A percentile compares a stretch with the other conserved stretches of the same genome.
These are phyloP conservation scores for Stenocarpella maydis DNA, from an alignment of 2,329 filamentous ascomycete species.

Conservation along the genomic window DNA sequence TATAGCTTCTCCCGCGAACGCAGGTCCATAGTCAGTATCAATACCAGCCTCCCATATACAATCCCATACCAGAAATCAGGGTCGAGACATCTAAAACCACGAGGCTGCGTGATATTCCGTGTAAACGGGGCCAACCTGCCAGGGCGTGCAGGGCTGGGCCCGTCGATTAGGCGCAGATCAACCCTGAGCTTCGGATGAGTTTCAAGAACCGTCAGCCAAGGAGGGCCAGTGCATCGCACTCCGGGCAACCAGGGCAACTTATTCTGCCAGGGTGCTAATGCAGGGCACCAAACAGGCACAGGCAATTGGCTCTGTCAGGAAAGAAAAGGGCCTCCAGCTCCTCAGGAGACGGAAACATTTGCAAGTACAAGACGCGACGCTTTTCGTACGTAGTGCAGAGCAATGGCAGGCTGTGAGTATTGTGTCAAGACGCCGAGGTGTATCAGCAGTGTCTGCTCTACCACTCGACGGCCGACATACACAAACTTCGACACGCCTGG, in stretches of 20 bases:
- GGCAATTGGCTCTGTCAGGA: not conserved
- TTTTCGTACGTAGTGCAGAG: not conserved
- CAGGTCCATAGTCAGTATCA: not conserved
- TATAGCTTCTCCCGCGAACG: no score
- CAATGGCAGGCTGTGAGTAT: not conserved
- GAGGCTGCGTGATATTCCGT: not conserved
- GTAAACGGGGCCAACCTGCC: not conserved
- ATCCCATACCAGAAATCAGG: not conserved
- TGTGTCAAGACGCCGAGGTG: not conserved
- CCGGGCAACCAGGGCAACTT: not conserved
- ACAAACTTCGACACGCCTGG: not conserved
- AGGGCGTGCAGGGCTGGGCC: constrained; percentile 6
- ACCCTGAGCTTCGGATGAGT: constrained; percentile 22
- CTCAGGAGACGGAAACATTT: not conserved
- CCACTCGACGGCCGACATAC: not conserved
- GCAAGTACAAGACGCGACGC: not conserved
- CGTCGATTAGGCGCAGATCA: constrained; percentile 3
- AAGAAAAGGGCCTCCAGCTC: not conserved
- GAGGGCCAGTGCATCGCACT: not conserved
- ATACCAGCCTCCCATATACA: not conserved
- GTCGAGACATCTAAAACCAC: constrained; percentile 5
- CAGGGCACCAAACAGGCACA: not conserved
- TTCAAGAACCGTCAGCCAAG: constrained; percentile 28
- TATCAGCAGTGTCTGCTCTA: constrained; percentile 5
- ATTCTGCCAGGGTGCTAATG: not conserved